These are phyloP conservation scores for Rhizophora mangle DNA, from an alignment of 345 rosid species.

Conservation along the genomic window DNA sequence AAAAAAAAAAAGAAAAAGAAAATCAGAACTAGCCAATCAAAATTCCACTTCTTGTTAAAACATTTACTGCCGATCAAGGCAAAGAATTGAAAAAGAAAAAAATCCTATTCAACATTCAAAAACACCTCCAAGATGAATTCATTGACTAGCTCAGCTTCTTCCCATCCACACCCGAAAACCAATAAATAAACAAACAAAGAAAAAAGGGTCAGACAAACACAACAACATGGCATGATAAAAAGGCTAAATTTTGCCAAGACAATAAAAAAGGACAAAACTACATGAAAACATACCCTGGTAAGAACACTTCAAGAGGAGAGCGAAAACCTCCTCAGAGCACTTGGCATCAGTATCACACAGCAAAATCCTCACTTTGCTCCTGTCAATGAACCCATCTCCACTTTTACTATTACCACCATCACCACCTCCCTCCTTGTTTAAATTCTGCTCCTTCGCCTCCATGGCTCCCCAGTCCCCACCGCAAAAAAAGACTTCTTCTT, in stretches of 20 bases:
- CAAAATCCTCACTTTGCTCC: slow-evolving; percentile 98
- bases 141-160: too few species aligned
- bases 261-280: neutral
- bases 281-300: slow-evolving; percentile 63
- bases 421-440: slow-evolving; percentile 48
- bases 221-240: too few species aligned
- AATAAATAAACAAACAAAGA: neutral
- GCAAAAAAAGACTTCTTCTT: neutral
- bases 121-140: too few species aligned
- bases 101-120: too few species aligned
- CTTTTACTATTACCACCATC: slow-evolving; percentile 25
- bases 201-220: neutral
- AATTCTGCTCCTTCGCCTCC: slow-evolving; percentile 53
- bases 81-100: too few species aligned
- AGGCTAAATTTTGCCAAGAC: too few species aligned
- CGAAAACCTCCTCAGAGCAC: slow-evolving; percentile 67
- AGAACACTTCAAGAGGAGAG: slow-evolving; percentile 83
- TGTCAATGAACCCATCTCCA: slow-evolving; percentile 82
- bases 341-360: slow-evolving; percentile 78
- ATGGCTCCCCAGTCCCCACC: slow-evolving; percentile 19
- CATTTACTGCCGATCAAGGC: too few species aligned
- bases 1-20: too few species aligned
- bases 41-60: too few species aligned
- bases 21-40: too few species aligned
- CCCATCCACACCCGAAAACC: too few species aligned